phyloP scores from a whole-genome alignment of 108 stramenopile species.

The Cylindrotheca fusiformis region DNA sequence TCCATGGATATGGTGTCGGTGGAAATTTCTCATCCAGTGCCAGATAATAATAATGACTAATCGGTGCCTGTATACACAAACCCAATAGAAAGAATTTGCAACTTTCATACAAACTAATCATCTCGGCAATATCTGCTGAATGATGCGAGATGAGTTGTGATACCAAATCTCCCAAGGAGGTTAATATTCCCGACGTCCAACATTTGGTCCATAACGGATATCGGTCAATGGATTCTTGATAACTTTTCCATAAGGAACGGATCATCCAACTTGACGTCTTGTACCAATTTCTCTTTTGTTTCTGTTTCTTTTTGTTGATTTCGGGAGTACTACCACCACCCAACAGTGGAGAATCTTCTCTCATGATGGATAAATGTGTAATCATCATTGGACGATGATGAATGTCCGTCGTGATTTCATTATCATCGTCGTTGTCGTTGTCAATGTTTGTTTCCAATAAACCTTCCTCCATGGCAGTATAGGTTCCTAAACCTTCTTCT shows the following conservation, averaged over 20 bases:
- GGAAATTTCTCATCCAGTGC: slow-evolving; percentile 26
- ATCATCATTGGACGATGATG: neutral
- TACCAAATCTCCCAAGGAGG: neutral
- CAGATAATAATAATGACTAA: slow-evolving; percentile 32
- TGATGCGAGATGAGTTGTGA: neutral
- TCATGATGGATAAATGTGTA: neutral
- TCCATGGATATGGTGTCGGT: slow-evolving; percentile 25
- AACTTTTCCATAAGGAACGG: neutral
- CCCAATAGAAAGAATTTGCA: slow-evolving; percentile 22
- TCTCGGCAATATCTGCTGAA: slow-evolving; percentile 7
- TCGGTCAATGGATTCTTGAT: neutral
- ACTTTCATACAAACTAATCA: no score
- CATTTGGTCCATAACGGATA: neutral
- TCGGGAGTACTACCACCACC: neutral
- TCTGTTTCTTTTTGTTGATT: neutral
- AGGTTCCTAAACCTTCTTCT: no score
- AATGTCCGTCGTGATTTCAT: no score
- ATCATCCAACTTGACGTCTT: neutral
- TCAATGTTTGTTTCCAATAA: no score
- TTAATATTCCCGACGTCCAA: neutral
- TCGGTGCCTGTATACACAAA: slow-evolving; percentile 19
- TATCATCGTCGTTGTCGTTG: no score
- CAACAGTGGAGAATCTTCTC: neutral
- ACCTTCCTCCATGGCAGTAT: no score
- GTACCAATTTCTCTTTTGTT: neutral